These are phyloP conservation scores for Stagonosporopsis vannaccii DNA, from an alignment of 2,329 filamentous ascomycete species.

Conservation along the genomic window DNA sequence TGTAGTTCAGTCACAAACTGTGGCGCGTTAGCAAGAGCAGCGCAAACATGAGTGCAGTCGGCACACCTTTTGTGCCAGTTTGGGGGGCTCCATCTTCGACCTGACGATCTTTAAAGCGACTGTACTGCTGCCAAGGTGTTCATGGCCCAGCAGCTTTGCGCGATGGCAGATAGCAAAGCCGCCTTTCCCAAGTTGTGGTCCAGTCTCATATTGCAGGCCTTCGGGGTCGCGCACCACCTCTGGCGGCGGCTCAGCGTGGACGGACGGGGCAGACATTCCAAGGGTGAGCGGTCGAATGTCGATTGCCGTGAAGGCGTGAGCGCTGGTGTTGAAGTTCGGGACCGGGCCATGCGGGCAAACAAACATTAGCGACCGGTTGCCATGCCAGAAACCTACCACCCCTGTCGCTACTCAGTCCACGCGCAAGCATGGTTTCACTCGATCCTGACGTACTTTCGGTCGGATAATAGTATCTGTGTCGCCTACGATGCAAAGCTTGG, in stretches of 20 bases:
- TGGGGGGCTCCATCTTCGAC: constrained; percentile 77
- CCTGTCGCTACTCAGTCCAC: constrained; percentile 12
- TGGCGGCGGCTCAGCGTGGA: constrained; percentile 60
- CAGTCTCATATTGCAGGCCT: constrained; percentile 76
- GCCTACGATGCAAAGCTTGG: not conserved
- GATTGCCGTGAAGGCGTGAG: constrained; percentile 29
- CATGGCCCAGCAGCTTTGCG: constrained; percentile 66
- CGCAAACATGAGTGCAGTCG: not conserved
- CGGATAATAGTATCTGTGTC: no score
- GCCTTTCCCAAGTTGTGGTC: constrained; percentile 78
- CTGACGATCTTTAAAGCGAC: constrained; percentile 85
- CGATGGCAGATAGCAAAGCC: constrained; percentile 85
- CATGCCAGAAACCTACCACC: constrained; percentile 6
- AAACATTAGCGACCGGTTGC: constrained; percentile 19
- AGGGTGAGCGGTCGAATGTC: constrained; percentile 31
- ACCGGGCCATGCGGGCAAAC: constrained; percentile 14
- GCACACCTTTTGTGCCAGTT: constrained; percentile 83
- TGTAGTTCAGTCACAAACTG: constrained; percentile 84
- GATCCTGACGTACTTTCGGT: not conserved
- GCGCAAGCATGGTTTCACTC: constrained; percentile 1
- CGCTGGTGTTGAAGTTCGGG: constrained; percentile 34
- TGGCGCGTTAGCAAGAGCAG: constrained; percentile 30
- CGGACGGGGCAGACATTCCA: constrained; percentile 52
- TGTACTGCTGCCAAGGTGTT: constrained; percentile 66
- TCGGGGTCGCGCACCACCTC: constrained; percentile 71